Evolutionary conservation across 352 stramenopile genomes (phyloP).

Genomic region (Pythium aristosporum): DNA sequence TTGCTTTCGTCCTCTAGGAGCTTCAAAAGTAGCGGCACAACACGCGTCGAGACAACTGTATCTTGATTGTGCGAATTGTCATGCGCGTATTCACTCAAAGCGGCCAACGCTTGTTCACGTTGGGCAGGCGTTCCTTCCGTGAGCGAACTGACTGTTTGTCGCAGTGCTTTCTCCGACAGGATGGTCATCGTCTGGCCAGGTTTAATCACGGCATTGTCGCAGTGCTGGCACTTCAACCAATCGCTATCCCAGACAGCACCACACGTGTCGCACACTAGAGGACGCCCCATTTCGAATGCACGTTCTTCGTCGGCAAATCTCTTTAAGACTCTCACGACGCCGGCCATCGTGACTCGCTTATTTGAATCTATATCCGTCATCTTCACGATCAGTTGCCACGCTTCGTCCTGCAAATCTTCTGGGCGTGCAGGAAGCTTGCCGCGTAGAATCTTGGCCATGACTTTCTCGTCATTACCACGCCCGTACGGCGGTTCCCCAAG

Average conservation of each 20-base stretch:
- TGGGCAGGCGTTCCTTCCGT: neutral
- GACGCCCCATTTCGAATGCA: neutral
- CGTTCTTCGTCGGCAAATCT: constrained; percentile 5
- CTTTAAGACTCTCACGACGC: neutral
- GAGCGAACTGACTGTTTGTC: neutral
- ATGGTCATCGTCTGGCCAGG: neutral
- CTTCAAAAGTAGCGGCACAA: neutral
- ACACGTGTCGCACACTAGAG: neutral
- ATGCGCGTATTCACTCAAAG: neutral
- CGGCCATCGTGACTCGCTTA: neutral
- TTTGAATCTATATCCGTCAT: neutral
- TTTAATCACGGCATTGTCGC: no score
- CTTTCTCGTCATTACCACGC: neutral
- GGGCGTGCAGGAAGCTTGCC: neutral
- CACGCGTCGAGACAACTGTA: neutral
- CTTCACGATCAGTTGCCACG: neutral
- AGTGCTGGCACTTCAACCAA: no score
- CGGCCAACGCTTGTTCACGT: neutral
- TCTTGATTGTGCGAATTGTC: neutral
- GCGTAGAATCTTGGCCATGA: neutral
- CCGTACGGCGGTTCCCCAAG: constrained; percentile 13
- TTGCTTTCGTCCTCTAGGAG: neutral
- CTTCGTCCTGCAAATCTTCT: constrained; percentile 1
- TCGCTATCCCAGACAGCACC: neutral
- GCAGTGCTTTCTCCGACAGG: neutral